Base-by-base conservation (phyloP, 495 filamentous ascomycete genomes). In the Symbiotaphrina buchneri region DNA sequence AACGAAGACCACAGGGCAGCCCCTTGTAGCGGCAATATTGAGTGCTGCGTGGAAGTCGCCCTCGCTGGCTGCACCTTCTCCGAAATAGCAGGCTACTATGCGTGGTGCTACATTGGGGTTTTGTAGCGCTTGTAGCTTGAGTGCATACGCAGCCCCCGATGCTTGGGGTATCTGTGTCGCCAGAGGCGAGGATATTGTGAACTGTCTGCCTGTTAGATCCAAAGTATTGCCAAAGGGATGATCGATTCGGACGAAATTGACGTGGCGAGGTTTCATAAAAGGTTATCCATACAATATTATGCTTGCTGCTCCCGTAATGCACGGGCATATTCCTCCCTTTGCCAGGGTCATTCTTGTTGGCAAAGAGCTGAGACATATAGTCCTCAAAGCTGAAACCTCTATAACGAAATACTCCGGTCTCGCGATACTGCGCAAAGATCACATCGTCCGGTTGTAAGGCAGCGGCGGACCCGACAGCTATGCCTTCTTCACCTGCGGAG, bases 141-240 rank as follows among this genome's bases (percentile, higher is more conserved):
- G 56, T 1, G 84, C 87, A 45, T 97, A 97, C 1, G 90, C 87
- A 17, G 87, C 82, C 2, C 87, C 87, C 4, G 83, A 60, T 0
- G 87, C 84, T 47, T 99, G 90, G 3, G 87, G 87, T 32, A 99
- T 78, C 50, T 99, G 87, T 0, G 87, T 99, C 21, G 82, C 87
- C 0, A 99, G 56, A 1, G 87, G 71, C 0, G 83, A 93, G 10
- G 84, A 93, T 6, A 99, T 85, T 5, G 85, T 83, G 48, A 93
- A 83, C 79, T 80, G 30, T 21, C 15, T 4, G 30, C 37, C 29
- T 1, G 21, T 38, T 28, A 20, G 18, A 23, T 30, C 18, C 11
- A 19, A 23, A 4, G 28, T 16, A 10, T 13, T 34, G 10, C 18
- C 8, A 10, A 18, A 14, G 10, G 21, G 32, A 38, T 23, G 36